Evolutionary conservation across 768 basidiomycete species (phyloP), one percentile per base, ranked within the genome.

Genomic region (Leccinum broughii): DNA sequence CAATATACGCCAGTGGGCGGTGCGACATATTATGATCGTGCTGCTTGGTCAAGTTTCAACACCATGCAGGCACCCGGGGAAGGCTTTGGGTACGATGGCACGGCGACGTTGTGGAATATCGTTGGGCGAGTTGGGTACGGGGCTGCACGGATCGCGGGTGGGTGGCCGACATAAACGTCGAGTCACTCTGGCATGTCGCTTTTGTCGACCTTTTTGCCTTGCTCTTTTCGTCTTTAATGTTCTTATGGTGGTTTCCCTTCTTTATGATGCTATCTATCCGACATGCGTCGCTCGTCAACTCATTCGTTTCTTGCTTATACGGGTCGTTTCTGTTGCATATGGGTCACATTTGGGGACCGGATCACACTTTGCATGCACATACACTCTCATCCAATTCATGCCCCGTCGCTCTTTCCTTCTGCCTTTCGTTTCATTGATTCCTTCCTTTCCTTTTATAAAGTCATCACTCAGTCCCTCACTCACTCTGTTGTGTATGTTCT

Each of bases 1-100:
- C 85, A 85, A 50, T 82, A 84, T 51, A 80, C 81, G 53, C 72
- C 76, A 17, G 77, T 84, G 5, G 86, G 88, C 0, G 89, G 89
- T n/a, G 78, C 87, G 44, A 87, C 86, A 35, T 85, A 85, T 63
- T 88, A 90, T 65, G 91, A 93, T 67, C 86, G 91, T 11, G 80
- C 83, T 8, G 88, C 88, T 28, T 93, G 92, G 92, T 80, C 79
- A 58, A 88, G 85, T 70, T 92, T 90, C 75, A 92, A 93, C 68
- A 76, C 83, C 11, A 81, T 93, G 77, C 83, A 83, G 54, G 83
- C 80, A 10, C 81, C 79, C 1, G 89, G 89, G 0, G 90, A 92
- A 67, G 90, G 91, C 30, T 89, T 90, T 64, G 75, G 76, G 22
- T 75, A 77, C 13, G 87, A 87, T 63, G 80, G 83, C 35, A 83